Evolutionary conservation across 805 yeast species (phyloP).

Genomic region (Yarrowia keelungensis): DNA sequence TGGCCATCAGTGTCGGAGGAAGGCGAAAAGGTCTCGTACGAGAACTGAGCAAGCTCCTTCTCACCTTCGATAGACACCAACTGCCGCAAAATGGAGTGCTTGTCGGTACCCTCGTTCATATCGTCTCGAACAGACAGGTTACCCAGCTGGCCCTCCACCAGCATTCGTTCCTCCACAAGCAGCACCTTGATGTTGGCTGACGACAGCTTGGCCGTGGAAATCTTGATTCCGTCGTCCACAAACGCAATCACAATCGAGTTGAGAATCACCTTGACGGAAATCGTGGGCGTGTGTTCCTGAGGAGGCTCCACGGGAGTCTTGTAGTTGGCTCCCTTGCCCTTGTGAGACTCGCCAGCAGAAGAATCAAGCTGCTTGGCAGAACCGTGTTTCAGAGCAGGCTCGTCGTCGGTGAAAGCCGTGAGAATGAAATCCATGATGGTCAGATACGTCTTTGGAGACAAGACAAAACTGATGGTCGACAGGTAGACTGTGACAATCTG

Average conservation of each 20-base stretch:
- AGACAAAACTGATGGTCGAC: constrained; percentile 76
- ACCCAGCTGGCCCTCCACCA: constrained; percentile 74
- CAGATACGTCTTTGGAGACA: constrained; percentile 78
- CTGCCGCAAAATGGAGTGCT: constrained; percentile 65
- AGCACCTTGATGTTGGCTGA: constrained; percentile 72
- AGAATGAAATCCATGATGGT: constrained; percentile 80
- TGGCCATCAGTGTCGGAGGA: constrained; percentile 55
- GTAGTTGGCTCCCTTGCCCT: constrained; percentile 29
- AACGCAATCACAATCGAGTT: constrained; percentile 76
- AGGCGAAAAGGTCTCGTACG: constrained; percentile 80
- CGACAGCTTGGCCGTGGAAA: constrained; percentile 79
- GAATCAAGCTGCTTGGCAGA: not conserved
- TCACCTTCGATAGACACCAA: constrained; percentile 78
- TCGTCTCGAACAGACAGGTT: constrained; percentile 81
- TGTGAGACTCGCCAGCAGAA: not conserved
- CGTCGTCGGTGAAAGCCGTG: constrained; percentile 88
- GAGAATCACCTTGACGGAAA: constrained; percentile 69
- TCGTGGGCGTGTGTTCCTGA: constrained; percentile 43
- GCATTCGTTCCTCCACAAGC: constrained; percentile 74
- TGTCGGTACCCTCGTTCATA: constrained; percentile 61
- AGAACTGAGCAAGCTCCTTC: constrained; percentile 76
- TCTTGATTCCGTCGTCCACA: constrained; percentile 80
- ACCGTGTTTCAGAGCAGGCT: constrained; percentile 43
- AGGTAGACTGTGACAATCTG: constrained; percentile 74
- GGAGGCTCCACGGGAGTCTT: constrained; percentile 32